Base-by-base conservation (phyloP, 306 rosid species). In the Gastrolobium villosum region DNA sequence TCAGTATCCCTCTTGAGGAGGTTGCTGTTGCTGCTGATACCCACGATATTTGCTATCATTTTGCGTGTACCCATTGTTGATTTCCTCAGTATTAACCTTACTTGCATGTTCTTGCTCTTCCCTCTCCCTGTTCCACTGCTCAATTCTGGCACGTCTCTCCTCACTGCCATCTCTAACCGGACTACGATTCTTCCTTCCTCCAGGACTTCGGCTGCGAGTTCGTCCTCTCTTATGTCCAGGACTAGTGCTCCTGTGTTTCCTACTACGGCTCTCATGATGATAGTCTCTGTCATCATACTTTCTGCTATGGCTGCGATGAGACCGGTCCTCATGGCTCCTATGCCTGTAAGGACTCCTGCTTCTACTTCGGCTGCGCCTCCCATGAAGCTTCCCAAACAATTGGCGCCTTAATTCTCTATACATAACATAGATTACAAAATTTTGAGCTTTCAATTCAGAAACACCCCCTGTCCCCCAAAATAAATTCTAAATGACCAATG, bases 61-160 rank as follows among this genome's bases (percentile, higher is more conserved):
- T 54, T 81, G 79, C n/a, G 13, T 4, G 74, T 68, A 10, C 3
- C 83, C 83, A 44, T 40, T 34, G 30, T 53, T 10, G 15, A 57
- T 30, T 55, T 44, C 81, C 71, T 79, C 86, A 34, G 60, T 4
- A 61, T 76, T 79, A 64, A 13, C 73, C 82, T 82, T 75, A 4
- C 7, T 60, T n/a, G 86, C 78, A 65, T 71, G 85, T 36, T 82
- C 81, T 75, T 66, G 69, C 40, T 83, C 77, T 53, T 89, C 97
- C 75, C 72, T 89, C 85, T 93, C 97, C 83, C 92, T 79, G 82
- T 90, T 93, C 97, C 97, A 93, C 74, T 87, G 97, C 70, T 86
- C 96, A 85, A 93, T 90, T 82, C 86, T 90, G 54, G 97, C 97
- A 43, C 94, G 89, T 53, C 97, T 87, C 89, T 93, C 97, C 78